Conservation (phyloP, 257 asterid genomes). For the Nicotiana knightiana region DNA sequence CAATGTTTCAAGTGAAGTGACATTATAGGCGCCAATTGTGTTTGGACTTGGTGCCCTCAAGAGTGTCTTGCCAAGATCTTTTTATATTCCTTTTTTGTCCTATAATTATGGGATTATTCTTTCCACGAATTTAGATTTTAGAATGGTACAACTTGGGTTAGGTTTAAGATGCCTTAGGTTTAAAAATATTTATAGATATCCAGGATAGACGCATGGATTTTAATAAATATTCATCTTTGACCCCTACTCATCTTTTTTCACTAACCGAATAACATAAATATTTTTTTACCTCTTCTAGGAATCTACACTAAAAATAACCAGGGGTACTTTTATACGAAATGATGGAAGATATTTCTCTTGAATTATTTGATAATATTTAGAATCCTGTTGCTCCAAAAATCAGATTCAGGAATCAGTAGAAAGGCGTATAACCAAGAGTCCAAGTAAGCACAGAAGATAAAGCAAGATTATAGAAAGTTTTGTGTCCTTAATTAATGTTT, state of each 20-base stretch:
- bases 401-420: background rate
- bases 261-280: background rate
- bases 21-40: background rate
- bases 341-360: background rate
- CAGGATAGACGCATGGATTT: background rate
- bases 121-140: background rate
- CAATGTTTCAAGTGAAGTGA: constrained; percentile 14
- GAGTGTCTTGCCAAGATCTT: background rate
- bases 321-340: background rate
- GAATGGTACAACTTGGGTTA: background rate
- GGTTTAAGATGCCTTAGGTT: constrained; percentile 18
- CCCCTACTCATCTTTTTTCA: background rate
- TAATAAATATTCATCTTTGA: background rate
- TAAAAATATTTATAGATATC: constrained; percentile 9
- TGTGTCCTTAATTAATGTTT: background rate
- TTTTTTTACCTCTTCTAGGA: background rate
- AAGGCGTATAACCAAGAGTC: constrained; percentile 6
- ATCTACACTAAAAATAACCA: background rate
- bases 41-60: background rate
- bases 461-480: background rate
- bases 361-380: background rate
- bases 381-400: background rate
- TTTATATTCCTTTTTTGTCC: background rate
- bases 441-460: constrained; percentile 4
- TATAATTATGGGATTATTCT: background rate